phyloP scores from a whole-genome alignment of 2,329 filamentous ascomycete genomes.

The Nigrograna mackinnonii region DNA sequence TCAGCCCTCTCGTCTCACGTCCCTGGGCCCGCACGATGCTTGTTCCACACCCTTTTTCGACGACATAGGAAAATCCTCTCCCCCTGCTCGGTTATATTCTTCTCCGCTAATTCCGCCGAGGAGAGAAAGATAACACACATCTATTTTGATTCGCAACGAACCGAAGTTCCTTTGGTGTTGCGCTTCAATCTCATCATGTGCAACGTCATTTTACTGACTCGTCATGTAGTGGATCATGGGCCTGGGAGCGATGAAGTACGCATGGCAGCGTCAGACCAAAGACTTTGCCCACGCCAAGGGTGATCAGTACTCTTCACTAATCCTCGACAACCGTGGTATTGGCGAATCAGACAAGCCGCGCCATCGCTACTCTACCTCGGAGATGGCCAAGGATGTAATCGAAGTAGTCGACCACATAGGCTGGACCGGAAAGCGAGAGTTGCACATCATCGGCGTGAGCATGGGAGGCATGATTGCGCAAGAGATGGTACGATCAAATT shows the following conservation, averaged over 20 bases:
- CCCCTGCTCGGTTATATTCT: background rate
- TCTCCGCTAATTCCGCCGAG: background rate
- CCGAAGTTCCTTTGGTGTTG: no score
- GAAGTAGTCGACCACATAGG: slow-evolving; percentile 71
- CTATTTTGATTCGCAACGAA: no score
- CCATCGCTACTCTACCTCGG: slow-evolving; percentile 76
- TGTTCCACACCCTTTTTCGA: slow-evolving; percentile 19
- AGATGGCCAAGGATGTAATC: slow-evolving; percentile 79
- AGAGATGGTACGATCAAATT: slow-evolving; percentile 62
- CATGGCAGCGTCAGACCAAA: slow-evolving; percentile 83
- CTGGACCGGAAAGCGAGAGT: slow-evolving; percentile 63
- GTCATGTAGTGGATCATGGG: slow-evolving; percentile 70
- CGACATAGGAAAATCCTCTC: slow-evolving; percentile 10
- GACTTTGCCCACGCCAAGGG: slow-evolving; percentile 76
- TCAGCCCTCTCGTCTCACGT: slow-evolving; percentile 35
- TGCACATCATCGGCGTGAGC: slow-evolving; percentile 77
- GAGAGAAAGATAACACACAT: no score
- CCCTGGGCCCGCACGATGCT: slow-evolving; percentile 19
- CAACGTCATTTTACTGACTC: background rate
- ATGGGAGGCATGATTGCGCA: slow-evolving; percentile 94
- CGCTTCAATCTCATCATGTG: background rate
- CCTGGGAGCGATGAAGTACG: slow-evolving; percentile 67
- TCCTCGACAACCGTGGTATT: slow-evolving; percentile 85
- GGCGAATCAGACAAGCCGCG: slow-evolving; percentile 79
- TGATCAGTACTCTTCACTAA: slow-evolving; percentile 70